Evolutionary conservation across 169 alveolate species (phyloP).

Genomic region (Amoebophrya sp.): DNA sequence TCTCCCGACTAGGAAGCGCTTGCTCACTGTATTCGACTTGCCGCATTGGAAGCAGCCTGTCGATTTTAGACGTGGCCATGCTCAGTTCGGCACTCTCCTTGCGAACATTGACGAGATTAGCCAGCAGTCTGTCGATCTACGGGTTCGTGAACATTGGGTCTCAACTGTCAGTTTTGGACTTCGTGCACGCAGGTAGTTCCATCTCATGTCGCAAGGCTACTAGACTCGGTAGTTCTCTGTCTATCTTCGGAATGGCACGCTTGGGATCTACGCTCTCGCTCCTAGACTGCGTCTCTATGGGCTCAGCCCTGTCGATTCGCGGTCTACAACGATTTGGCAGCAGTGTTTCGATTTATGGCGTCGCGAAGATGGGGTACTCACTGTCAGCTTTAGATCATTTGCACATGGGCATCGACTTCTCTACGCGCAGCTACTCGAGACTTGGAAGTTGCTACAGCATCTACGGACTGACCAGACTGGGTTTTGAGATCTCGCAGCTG

Average conservation of each 20-base stretch:
- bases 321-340: neutral
- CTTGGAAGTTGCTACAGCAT: neutral
- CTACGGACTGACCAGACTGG: neutral
- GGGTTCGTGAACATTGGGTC: conserved; percentile 25
- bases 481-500: neutral
- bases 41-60: neutral
- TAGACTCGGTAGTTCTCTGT: conserved; percentile 13
- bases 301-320: conserved; percentile 1
- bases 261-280: conserved; percentile 8
- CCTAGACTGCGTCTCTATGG: conserved; percentile 15
- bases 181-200: neutral
- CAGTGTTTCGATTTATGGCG: neutral
- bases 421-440: neutral
- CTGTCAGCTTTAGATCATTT: neutral
- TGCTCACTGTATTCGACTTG: neutral
- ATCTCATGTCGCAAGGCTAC: neutral
- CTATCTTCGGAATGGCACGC: neutral
- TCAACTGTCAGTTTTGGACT: conserved; percentile 21
- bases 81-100: neutral
- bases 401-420: conserved; percentile 32
- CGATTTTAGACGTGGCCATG: neutral
- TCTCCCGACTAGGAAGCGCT: neutral
- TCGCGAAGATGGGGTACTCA: conserved; percentile 24
- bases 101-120: neutral
- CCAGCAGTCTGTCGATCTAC: neutral